Percentiles rank a stretch among this genome's conserved stretches.
phyloP scores from a whole-genome alignment of 2,329 filamentous ascomycete genomes.

The Xylaria sp. region DNA sequence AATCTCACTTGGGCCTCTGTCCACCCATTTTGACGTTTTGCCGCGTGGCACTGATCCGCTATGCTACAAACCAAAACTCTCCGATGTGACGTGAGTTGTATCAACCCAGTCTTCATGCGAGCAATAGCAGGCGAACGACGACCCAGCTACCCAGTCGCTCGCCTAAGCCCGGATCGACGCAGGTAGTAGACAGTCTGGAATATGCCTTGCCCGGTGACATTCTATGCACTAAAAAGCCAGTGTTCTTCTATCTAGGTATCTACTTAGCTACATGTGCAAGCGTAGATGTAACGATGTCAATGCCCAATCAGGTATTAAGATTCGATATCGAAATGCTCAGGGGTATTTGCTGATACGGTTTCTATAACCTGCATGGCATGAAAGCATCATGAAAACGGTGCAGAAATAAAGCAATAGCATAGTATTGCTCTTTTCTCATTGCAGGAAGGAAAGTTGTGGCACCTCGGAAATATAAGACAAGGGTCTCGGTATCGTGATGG shows the following conservation, averaged over 20 bases:
- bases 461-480: conserved; percentile 6
- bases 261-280: neutral
- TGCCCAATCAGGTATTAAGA: conserved; percentile 18
- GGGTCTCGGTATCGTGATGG: neutral
- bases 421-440: neutral
- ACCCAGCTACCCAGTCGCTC: neutral
- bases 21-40: neutral
- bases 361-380: conserved; percentile 5
- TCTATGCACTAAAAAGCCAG: neutral
- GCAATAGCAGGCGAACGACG: neutral
- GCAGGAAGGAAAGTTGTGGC: neutral
- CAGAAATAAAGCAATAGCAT: neutral
- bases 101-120: neutral
- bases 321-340: neutral
- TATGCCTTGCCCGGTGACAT: conserved; percentile 2
- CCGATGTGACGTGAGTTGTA: conserved; percentile 7
- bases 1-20: neutral
- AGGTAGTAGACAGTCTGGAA: neutral
- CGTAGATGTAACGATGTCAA: conserved; percentile 4
- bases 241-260: neutral
- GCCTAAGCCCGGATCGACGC: conserved; percentile 6
- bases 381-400: neutral
- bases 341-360: neutral
- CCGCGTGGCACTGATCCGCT: neutral
- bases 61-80: neutral